Evolutionary conservation across 495 filamentous ascomycete genomes (phyloP), one percentile per base, ranked within the genome.

Genomic region (Annulohypoxylon maeteangense): DNA sequence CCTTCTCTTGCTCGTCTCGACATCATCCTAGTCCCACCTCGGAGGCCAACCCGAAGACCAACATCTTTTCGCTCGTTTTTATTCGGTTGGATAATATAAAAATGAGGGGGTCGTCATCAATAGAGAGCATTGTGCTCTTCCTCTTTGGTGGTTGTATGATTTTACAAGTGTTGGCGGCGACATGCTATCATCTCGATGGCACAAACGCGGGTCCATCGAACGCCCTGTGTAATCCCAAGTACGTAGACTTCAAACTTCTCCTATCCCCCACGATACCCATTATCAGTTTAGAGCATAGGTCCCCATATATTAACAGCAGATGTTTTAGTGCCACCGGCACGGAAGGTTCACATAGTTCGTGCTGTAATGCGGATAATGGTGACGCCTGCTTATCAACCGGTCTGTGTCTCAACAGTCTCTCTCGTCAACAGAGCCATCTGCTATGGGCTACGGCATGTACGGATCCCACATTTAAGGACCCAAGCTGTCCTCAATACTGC

Each of bases 341-440:
- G n/a, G 64, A 42, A 25, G 65, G 71, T 5, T 77, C 77, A 7
- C 77, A 79, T 68, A 74, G 75, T 23, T 69, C 77, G 16, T 79
- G 77, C 50, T 79, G 77, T 44, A 74, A 76, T 54, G 45, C 57
- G 32, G 66, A 65, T 23, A 75, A 75, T 48, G 69, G 65, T 45
- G 77, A 79, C 32, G 77, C 75, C 0, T 79, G 77, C 42, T 74
- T 79, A 18, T 77, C 77, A n/a, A 75, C 71, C 14, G 77, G 75
- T 1, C 67, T 77, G 36, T 79, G 75, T 53, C 67, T 70, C 18
- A 76, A 76, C n/a, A 75, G 66, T 18, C 25, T 62, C 34, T 68
- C 76, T 16, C 53, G 65, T 3, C 61, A 67, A 22, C 73, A 77
- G 50, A 77, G 76, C 59, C 64, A 73, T 31, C 25, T 76, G 3